Conservation (phyloP, 345 rosid genomes). For the Syzygium oleosum region DNA sequence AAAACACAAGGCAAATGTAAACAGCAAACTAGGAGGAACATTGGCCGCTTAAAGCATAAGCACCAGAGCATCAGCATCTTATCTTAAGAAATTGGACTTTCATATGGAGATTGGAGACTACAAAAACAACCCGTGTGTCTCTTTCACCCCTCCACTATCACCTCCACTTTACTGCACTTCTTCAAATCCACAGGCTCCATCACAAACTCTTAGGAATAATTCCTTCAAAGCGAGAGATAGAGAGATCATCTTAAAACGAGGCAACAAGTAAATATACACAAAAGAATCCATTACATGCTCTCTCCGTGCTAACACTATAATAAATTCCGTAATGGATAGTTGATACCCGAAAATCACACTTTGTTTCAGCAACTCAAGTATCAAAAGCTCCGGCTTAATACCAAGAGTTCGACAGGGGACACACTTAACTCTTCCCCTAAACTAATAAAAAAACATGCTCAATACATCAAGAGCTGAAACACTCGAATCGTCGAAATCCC, state of each 20-base stretch:
- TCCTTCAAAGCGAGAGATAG: background rate
- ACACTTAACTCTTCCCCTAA: background rate
- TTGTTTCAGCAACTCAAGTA: background rate
- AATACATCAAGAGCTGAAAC: background rate
- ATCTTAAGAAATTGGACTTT: no score
- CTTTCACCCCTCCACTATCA: no score
- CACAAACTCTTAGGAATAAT: background rate
- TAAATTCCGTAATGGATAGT: background rate
- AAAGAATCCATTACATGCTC: background rate
- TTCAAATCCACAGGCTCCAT: no score
- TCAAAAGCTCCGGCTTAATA: background rate
- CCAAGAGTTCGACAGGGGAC: background rate
- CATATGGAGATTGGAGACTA: no score
- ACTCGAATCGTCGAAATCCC: background rate
- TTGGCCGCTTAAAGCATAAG: no score
- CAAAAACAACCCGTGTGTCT: no score
- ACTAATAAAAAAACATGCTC: background rate
- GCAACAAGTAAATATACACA: background rate
- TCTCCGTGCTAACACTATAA: background rate
- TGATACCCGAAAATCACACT: background rate
- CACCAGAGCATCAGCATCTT: no score
- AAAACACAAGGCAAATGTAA: no score
- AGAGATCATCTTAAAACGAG: constrained; percentile 37
- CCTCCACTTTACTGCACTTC: no score
- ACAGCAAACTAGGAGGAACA: no score